A percentile compares a stretch with the other conserved stretches of the same genome.
phyloP scores from a whole-genome alignment of 2,329 filamentous ascomycete species.

The Neoascochyta sp. region DNA sequence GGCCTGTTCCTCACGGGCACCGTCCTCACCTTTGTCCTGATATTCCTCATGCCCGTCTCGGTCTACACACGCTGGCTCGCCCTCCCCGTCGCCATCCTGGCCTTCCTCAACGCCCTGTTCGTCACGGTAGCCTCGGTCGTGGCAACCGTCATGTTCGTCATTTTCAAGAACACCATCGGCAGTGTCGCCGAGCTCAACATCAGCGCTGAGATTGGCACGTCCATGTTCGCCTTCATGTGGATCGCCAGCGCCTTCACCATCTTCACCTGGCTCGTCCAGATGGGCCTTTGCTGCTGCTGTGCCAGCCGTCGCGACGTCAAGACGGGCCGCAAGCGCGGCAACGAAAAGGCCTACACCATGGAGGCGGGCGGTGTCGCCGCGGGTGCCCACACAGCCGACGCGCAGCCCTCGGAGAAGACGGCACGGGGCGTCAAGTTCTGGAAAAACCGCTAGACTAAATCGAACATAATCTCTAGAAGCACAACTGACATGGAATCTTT shows the following conservation, averaged over 20 bases:
- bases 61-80: constrained; percentile 54
- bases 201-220: constrained; percentile 60
- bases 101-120: constrained; percentile 63
- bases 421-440: constrained; percentile 10
- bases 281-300: constrained; percentile 76
- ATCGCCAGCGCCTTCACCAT: constrained; percentile 64
- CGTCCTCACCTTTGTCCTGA: constrained; percentile 67
- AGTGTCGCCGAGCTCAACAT: constrained; percentile 73
- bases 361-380: constrained; percentile 5
- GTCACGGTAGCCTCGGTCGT: constrained; percentile 68
- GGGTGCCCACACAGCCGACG: constrained; percentile 2
- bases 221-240: constrained; percentile 91
- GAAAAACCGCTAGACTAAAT: constrained; percentile 11
- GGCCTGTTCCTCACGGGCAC: constrained; percentile 73
- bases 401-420: constrained; percentile 1
- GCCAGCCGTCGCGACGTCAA: constrained; percentile 54
- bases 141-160: constrained; percentile 78
- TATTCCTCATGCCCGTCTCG: constrained; percentile 60
- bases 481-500: no score
- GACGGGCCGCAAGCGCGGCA: constrained; percentile 47
- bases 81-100: constrained; percentile 64
- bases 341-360: constrained; percentile 32
- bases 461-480: no score
- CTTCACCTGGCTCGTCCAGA: constrained; percentile 67
- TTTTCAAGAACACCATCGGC: constrained; percentile 73